phyloP scores from a whole-genome alignment of 345 rosid genomes.

The Salix koriyanagi region DNA sequence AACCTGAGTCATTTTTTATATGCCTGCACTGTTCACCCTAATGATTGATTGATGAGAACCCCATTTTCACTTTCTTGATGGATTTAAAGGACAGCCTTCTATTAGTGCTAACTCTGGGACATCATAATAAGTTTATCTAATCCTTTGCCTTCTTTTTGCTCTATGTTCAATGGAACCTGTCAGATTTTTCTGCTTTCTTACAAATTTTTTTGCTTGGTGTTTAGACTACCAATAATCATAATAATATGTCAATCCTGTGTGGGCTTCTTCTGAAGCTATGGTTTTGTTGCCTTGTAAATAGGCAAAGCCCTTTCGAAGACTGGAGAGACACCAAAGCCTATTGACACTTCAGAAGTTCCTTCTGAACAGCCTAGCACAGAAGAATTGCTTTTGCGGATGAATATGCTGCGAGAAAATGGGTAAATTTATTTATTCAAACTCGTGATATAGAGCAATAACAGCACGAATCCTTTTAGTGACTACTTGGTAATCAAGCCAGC shows the following conservation, averaged over 20 bases:
- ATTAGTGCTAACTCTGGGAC: background rate
- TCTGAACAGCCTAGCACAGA: constrained; percentile 65
- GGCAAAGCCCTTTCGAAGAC: constrained; percentile 64
- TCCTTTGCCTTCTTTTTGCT: background rate
- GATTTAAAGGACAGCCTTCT: background rate
- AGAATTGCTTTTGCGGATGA: constrained; percentile 67
- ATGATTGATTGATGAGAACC: background rate
- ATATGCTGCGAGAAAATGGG: constrained; percentile 68
- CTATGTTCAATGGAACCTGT: background rate
- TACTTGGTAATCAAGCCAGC: background rate
- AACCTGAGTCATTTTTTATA: background rate
- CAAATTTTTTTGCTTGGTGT: background rate
- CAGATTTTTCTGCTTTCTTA: background rate
- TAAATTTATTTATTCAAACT: constrained; percentile 22
- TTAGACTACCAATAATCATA: background rate
- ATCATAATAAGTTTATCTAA: background rate
- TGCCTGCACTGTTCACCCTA: background rate
- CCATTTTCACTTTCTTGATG: background rate
- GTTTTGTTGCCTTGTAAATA: constrained; percentile 27
- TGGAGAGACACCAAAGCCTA: constrained; percentile 47
- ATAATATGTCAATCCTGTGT: background rate
- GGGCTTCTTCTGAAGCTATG: constrained; percentile 3
- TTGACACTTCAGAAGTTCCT: constrained; percentile 32
- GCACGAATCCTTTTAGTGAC: background rate
- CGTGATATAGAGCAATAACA: background rate